Percentiles rank a stretch among this genome's conserved stretches.
Conservation (phyloP, 2,329 filamentous ascomycete genomes). For the Fusarium cicatricum region DNA sequence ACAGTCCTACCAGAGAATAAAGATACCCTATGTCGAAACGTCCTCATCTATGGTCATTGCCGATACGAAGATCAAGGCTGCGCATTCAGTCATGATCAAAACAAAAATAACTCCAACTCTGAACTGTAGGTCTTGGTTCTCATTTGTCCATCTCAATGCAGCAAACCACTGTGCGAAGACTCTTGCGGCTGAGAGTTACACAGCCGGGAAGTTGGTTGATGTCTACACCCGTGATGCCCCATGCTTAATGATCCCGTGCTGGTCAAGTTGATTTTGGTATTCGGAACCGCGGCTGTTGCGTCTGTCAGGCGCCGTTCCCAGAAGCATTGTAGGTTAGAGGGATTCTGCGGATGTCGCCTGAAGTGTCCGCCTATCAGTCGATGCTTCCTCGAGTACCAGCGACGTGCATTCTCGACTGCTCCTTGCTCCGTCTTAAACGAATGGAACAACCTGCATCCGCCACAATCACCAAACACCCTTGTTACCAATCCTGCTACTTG, state of each 20-base stretch:
- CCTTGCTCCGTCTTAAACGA: background rate
- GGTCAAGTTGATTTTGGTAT: background rate
- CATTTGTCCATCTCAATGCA: slow-evolving; percentile 5
- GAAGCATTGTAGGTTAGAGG: slow-evolving; percentile 14
- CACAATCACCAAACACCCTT: too few species aligned
- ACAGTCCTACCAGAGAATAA: slow-evolving; percentile 70
- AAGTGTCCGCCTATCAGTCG: slow-evolving; percentile 18
- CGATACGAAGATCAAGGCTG: slow-evolving; percentile 92
- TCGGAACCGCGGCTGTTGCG: background rate
- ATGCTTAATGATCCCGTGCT: slow-evolving; percentile 5
- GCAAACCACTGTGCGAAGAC: slow-evolving; percentile 14
- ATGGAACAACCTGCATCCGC: too few species aligned
- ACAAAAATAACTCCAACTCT: slow-evolving; percentile 60
- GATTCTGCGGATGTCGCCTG: slow-evolving; percentile 9
- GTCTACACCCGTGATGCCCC: background rate
- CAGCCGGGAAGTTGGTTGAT: slow-evolving; percentile 10
- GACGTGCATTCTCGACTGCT: background rate
- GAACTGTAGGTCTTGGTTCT: slow-evolving; percentile 56
- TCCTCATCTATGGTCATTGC: slow-evolving; percentile 92
- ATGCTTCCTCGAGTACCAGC: slow-evolving; percentile 12
- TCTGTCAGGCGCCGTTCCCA: background rate
- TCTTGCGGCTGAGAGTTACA: slow-evolving; percentile 18
- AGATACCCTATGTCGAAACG: slow-evolving; percentile 90
- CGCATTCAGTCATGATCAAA: slow-evolving; percentile 86
- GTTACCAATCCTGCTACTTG: background rate